These are phyloP conservation scores for Paspalum notatum DNA, from an alignment of 176 grass and related monocot species.

Conservation along the genomic window DNA sequence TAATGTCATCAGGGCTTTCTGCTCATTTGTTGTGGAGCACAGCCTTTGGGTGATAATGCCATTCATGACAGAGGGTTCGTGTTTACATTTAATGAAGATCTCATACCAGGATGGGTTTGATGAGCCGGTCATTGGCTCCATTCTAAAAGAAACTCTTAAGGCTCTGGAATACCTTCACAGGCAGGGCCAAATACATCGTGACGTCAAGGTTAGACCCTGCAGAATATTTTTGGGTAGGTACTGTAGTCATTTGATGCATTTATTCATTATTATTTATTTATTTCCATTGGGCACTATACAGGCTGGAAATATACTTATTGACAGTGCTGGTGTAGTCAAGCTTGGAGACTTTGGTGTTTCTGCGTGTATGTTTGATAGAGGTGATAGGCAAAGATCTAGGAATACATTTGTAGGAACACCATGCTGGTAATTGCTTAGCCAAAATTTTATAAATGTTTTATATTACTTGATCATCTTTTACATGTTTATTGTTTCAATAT, in stretches of 20 bases:
- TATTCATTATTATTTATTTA: slow-evolving; percentile 4
- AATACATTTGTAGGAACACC: slow-evolving; percentile 99
- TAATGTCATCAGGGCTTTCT: slow-evolving; percentile 89
- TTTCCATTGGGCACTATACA: slow-evolving; percentile 46
- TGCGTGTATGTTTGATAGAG: slow-evolving; percentile 98
- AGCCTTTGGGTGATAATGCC: slow-evolving; percentile 99
- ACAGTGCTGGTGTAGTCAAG: slow-evolving; percentile 78
- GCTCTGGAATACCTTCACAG: slow-evolving; percentile 96
- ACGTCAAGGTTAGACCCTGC: slow-evolving; percentile 73
- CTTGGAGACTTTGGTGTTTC: slow-evolving; percentile 98
- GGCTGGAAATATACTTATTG: slow-evolving; percentile 99
- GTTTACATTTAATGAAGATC: slow-evolving; percentile 98
- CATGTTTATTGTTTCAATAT: slow-evolving; percentile 16
- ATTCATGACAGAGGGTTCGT: slow-evolving; percentile 97
- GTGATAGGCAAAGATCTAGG: slow-evolving; percentile 94
- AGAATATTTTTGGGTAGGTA: slow-evolving; percentile 7
- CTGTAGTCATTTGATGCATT: background rate
- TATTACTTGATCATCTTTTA: slow-evolving; percentile 23
- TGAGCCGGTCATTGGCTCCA: slow-evolving; percentile 82
- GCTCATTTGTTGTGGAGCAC: slow-evolving; percentile 88
- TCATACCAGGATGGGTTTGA: slow-evolving; percentile 92
- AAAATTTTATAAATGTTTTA: slow-evolving; percentile 14
- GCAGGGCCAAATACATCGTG: slow-evolving; percentile 98
- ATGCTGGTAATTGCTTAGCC: slow-evolving; percentile 68
- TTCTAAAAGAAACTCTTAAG: slow-evolving; percentile 97